Percentiles rank a stretch among this genome's conserved stretches.
Conservation (phyloP, 208 protist genomes). For the Leptomonas seymouri region DNA sequence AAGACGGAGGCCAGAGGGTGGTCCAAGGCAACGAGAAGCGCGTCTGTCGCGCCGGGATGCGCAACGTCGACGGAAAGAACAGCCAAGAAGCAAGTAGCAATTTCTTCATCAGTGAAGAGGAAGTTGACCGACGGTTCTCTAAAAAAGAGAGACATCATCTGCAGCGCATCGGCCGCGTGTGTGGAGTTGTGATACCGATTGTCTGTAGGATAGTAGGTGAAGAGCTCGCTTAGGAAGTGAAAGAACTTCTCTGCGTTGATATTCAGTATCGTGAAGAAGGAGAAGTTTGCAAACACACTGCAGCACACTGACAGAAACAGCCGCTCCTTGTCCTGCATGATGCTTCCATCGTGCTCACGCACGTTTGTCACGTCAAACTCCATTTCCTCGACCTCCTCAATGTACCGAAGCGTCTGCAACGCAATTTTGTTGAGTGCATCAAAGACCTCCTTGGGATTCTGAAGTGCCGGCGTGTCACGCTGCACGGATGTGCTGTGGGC, state of each 20-base stretch:
- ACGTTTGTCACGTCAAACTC: conserved; percentile 76
- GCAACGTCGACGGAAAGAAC: conserved; percentile 74
- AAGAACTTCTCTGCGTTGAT: conserved; percentile 64
- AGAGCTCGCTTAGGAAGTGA: conserved; percentile 64
- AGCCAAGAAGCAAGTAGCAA: conserved; percentile 78
- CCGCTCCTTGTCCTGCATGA: conserved; percentile 76
- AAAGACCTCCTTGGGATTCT: conserved; percentile 73
- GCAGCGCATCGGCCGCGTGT: conserved; percentile 83
- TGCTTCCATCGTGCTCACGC: conserved; percentile 68
- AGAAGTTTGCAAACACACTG: conserved; percentile 86
- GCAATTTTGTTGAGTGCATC: conserved; percentile 66
- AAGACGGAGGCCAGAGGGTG: conserved; percentile 80
- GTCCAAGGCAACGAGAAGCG: conserved; percentile 64
- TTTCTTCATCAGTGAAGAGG: conserved; percentile 86
- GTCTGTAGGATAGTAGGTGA: conserved; percentile 54
- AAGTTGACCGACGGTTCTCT: conserved; percentile 66
- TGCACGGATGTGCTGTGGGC: conserved; percentile 11
- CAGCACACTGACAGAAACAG: conserved; percentile 84
- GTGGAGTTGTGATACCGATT: conserved; percentile 83
- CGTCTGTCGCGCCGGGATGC: conserved; percentile 82
- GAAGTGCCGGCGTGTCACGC: conserved; percentile 45
- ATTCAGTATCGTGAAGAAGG: conserved; percentile 57
- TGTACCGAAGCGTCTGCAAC: conserved; percentile 74
- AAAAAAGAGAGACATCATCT: conserved; percentile 87
- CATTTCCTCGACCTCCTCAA: conserved; percentile 78